Evolutionary conservation across 2,329 filamentous ascomycete species (phyloP).

Genomic region (Penicillium corylophilum): DNA sequence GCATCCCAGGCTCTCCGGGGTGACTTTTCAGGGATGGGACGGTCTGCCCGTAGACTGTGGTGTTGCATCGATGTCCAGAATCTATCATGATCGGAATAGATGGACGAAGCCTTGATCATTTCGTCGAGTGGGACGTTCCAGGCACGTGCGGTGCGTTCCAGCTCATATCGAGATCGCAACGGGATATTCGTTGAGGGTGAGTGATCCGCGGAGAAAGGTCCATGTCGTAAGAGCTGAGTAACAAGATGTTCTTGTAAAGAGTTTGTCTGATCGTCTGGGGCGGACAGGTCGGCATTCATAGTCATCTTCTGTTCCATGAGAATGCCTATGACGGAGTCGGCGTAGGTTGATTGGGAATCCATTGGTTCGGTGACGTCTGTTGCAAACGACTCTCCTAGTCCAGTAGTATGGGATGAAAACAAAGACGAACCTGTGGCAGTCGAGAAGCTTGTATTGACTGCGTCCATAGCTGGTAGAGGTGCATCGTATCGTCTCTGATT

Average conservation of each 20-base stretch:
- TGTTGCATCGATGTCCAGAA: conserved; percentile 36
- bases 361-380: conserved; percentile 30
- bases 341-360: conserved; percentile 27
- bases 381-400: conserved; percentile 24
- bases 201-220: conserved; percentile 36
- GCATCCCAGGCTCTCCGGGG: conserved; percentile 34
- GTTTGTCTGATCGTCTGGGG: conserved; percentile 8
- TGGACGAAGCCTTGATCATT: conserved; percentile 30
- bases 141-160: conserved; percentile 35
- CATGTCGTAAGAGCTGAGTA: conserved; percentile 28
- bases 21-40: conserved; percentile 33
- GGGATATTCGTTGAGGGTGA: conserved; percentile 29
- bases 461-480: conserved; percentile 8
- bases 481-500: conserved; percentile 18
- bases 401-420: conserved; percentile 15
- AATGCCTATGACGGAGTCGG: conserved; percentile 27
- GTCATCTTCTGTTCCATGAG: conserved; percentile 3
- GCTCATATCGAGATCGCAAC: conserved; percentile 39
- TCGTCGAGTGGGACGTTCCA: conserved; percentile 29
- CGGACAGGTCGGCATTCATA: conserved; percentile 8
- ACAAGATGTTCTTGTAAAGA: conserved; percentile 25
- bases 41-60: conserved; percentile 25
- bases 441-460: conserved; percentile 24
- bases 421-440: conserved; percentile 19
- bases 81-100: conserved; percentile 26